Evolutionary conservation across 176 grass and related monocot genomes (phyloP), one percentile per base, ranked within the genome.

Genomic region (Chrysopogon serrulatus): DNA sequence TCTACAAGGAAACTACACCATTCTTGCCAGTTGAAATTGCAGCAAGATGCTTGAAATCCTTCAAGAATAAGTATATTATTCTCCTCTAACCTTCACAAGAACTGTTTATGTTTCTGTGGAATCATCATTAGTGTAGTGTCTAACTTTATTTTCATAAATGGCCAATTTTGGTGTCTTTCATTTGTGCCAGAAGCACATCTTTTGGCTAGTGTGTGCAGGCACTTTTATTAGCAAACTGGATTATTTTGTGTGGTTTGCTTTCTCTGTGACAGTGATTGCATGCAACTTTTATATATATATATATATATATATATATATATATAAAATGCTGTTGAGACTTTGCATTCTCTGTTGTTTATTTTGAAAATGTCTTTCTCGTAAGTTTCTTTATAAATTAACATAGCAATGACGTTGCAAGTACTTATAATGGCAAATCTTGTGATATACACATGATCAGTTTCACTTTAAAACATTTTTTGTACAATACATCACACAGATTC

Each of bases 21-120:
- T 71, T 82, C 28, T 82, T 71, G 66, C 66, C 79, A 19, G 49
- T 82, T 30, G 47, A 82, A 36, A 28, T 82, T 31, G 34, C 68
- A 59, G 10, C 26, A 11, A 71, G 79, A 82, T 82, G 66, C 36
- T 18, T 82, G 11, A 71, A 0, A 42, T 69, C 71, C 66, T 59
- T 59, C 49, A 57, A 71, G 54, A 42, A 5, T 21, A 4, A 40
- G 67, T 82, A 82, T 33, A 31, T 33, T 74, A 44, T 39, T 81
- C 69, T 47, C 23, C 12, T 44, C 45, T 71, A 45, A 45, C 63
- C 32, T 34, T 65, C 62, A 35, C 33, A 8, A 6, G 8, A 71
- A 45, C 40, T 44, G 10, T 18, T 65, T 65, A 12, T 23, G 17
- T 45, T 45, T 71, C 44, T 10, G n/a, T 68, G 42, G 28, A 31